Conservation (phyloP, 1,284 basidiomycete genomes). For the Apiotrichum gracile region DNA sequence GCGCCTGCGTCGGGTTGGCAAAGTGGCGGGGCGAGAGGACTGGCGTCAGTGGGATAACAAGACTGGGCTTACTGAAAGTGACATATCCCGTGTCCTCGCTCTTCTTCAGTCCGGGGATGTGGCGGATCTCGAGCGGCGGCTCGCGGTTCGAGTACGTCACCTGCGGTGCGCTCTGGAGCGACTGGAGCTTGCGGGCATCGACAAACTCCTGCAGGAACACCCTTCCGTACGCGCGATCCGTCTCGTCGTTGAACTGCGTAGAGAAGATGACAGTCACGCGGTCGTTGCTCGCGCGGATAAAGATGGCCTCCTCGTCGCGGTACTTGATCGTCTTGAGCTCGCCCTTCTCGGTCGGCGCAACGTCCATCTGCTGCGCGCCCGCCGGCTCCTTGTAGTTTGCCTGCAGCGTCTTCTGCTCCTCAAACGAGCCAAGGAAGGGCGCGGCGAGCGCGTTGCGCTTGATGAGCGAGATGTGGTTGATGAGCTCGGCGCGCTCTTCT, state of each 20-base stretch:
- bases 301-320: constrained; percentile 94
- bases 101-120: constrained; percentile 70
- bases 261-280: constrained; percentile 97
- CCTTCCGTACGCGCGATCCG: constrained; percentile 92
- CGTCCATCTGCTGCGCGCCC: constrained; percentile 48
- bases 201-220: constrained; percentile 99
- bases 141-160: constrained; percentile 95
- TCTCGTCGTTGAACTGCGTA: constrained; percentile 95
- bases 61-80: constrained; percentile 61
- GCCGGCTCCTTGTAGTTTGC: constrained; percentile 45
- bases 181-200: constrained; percentile 86
- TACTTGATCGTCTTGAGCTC: constrained; percentile 92
- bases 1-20: constrained; percentile 62
- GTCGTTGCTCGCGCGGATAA: constrained; percentile 85
- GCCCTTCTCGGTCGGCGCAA: constrained; percentile 54
- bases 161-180: constrained; percentile 94
- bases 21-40: constrained; percentile 98
- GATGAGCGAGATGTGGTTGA: constrained; percentile 75
- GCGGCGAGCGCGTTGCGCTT: constrained; percentile 94
- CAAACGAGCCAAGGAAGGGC: constrained; percentile 87
- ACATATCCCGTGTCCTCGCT: constrained; percentile 95
- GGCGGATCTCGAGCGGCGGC: constrained; percentile 90
- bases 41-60: constrained; percentile 19
- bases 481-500: constrained; percentile 74
- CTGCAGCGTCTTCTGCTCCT: constrained; percentile 79